Evolutionary conservation across 495 filamentous ascomycete species (phyloP).

Genomic region (Thermothielavioides terrestris): DNA sequence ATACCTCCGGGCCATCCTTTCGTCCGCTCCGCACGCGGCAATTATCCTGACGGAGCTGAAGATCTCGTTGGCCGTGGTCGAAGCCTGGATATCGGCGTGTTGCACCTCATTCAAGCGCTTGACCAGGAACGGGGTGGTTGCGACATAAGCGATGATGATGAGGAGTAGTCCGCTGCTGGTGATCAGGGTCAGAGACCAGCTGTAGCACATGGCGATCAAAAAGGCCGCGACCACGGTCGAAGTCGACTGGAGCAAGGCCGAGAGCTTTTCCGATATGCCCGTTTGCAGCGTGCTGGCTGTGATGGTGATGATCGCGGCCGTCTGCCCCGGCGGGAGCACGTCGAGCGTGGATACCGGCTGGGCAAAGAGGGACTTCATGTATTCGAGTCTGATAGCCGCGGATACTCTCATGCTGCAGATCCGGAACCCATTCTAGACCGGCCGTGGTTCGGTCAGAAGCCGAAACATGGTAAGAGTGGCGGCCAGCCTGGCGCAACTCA

Average conservation of each 20-base stretch:
- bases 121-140: conserved; percentile 48
- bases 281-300: conserved; percentile 56
- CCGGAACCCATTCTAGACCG: conserved; percentile 50
- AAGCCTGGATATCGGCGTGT: conserved; percentile 51
- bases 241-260: conserved; percentile 44
- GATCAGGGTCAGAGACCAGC: conserved; percentile 50
- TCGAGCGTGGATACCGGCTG: conserved; percentile 48
- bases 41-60: conserved; percentile 51
- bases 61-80: conserved; percentile 51
- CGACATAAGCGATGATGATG: conserved; percentile 47
- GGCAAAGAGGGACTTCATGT: conserved; percentile 43
- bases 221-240: conserved; percentile 44
- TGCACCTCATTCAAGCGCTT: conserved; percentile 48
- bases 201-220: conserved; percentile 47
- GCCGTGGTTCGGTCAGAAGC: too few relatives aligned
- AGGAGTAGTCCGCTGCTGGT: conserved; percentile 49
- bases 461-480: too few relatives aligned
- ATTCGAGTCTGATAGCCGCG: conserved; percentile 43
- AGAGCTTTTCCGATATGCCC: conserved; percentile 58
- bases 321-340: conserved; percentile 43
- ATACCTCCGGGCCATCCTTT: conserved; percentile 46
- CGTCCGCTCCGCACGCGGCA: conserved; percentile 54
- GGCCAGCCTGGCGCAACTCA: too few relatives aligned
- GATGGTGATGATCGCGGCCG: conserved; percentile 53
- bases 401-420: conserved; percentile 48